These are phyloP conservation scores for Trifolium pratense DNA, from an alignment of 306 rosid species.

Conservation along the genomic window DNA sequence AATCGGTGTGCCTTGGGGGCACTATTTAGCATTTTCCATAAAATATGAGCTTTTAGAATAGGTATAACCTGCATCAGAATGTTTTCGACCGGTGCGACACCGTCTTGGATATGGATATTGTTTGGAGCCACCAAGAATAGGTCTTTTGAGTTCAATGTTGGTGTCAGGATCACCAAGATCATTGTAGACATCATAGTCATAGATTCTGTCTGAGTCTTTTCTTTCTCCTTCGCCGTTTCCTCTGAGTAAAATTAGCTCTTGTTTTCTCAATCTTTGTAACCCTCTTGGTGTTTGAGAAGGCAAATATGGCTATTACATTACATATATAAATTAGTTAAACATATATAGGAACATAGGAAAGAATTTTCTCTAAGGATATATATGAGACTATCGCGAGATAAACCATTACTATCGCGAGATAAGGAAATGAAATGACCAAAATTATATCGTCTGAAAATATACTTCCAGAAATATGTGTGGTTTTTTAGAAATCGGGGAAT, in stretches of 20 bases:
- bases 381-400: not conserved
- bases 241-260: slow-evolving; percentile 50
- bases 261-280: slow-evolving; percentile 54
- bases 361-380: not conserved
- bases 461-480: no score
- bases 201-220: slow-evolving; percentile 58
- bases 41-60: no score
- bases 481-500: no score
- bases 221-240: slow-evolving; percentile 72
- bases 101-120: slow-evolving; percentile 69
- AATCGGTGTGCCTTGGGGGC: no score
- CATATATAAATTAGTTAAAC: not conserved
- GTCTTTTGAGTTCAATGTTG: slow-evolving; percentile 44
- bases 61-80: slow-evolving; percentile 51
- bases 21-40: no score
- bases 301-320: slow-evolving; percentile 51
- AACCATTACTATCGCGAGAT: not conserved
- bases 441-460: no score
- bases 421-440: not conserved
- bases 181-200: slow-evolving; percentile 74
- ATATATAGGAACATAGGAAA: not conserved
- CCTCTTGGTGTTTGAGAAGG: slow-evolving; percentile 74
- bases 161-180: slow-evolving; percentile 72
- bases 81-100: slow-evolving; percentile 47
- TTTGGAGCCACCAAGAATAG: slow-evolving; percentile 62